Conservation (phyloP, 2,329 filamentous ascomycete genomes). For the Fusarium fujikuroi region DNA sequence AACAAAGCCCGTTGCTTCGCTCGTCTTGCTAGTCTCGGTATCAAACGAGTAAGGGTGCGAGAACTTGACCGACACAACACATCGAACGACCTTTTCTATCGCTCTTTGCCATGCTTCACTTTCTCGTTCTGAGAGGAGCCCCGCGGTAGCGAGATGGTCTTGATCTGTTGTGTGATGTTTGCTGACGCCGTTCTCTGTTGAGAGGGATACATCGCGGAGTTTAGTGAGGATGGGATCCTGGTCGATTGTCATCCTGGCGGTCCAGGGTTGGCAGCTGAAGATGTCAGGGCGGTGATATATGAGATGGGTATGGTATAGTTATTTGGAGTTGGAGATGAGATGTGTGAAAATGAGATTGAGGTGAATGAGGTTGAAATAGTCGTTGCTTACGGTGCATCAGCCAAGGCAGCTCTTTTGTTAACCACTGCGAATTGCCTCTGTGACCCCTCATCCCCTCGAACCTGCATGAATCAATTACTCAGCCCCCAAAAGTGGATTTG, state of each 20-base stretch:
- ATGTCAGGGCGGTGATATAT: background rate
- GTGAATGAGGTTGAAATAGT: background rate
- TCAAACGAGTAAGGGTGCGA: conserved; percentile 98
- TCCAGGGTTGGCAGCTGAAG: background rate
- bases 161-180: background rate
- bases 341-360: rapidly evolving
- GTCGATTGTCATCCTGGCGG: conserved; percentile 18
- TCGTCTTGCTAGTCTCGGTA: conserved; percentile 91
- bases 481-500: conserved; percentile 21
- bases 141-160: background rate
- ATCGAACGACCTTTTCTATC: conserved; percentile 91
- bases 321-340: too few relatives aligned
- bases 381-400: conserved; percentile 7
- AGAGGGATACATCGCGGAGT: background rate
- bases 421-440: background rate
- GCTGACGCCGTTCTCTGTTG: background rate
- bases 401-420: conserved; percentile 3
- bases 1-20: conserved; percentile 82
- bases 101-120: conserved; percentile 80
- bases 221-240: conserved; percentile 13
- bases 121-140: conserved; percentile 26
- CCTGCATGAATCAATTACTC: conserved; percentile 2
- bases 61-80: conserved; percentile 98
- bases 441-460: background rate
- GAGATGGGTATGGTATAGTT: rapidly evolving